Percentiles rank a stretch among this genome's conserved stretches.
phyloP scores from a whole-genome alignment of 2,329 filamentous ascomycete genomes.

The Colletotrichum spinosum region DNA sequence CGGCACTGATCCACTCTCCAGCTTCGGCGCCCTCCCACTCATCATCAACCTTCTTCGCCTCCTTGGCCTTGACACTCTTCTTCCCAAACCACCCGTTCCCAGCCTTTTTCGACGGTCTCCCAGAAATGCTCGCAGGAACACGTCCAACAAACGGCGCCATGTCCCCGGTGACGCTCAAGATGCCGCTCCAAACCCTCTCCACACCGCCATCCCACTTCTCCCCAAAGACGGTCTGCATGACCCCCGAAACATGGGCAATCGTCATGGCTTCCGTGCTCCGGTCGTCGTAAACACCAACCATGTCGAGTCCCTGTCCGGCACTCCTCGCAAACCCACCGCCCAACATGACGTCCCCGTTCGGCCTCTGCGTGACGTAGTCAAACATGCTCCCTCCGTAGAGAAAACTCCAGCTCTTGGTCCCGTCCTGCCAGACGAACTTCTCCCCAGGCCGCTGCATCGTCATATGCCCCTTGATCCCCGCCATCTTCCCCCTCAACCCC shows the following conservation, averaged over 20 bases:
- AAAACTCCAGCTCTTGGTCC: conserved; percentile 62
- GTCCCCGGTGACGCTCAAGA: conserved; percentile 61
- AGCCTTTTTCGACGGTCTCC: not conserved
- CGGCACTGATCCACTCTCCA: conserved; percentile 64
- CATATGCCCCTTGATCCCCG: conserved; percentile 61
- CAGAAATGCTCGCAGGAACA: conserved; percentile 44
- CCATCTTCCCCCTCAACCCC: conserved; percentile 57
- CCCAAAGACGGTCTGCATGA: conserved; percentile 56
- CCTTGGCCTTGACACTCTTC: not conserved
- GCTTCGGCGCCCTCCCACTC: conserved; percentile 32
- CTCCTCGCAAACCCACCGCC: conserved; percentile 64
- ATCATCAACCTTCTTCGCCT: not conserved
- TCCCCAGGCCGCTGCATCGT: conserved; percentile 56
- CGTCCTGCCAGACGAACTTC: conserved; percentile 45
- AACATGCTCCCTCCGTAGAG: conserved; percentile 55
- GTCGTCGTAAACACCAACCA: conserved; percentile 62
- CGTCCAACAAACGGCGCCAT: conserved; percentile 61
- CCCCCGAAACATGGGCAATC: conserved; percentile 53
- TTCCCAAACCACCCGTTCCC: conserved; percentile 26
- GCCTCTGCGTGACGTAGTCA: conserved; percentile 65
- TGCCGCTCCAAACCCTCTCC: conserved; percentile 61
- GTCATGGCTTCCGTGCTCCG: conserved; percentile 52
- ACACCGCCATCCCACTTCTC: conserved; percentile 51
- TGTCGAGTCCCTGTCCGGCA: conserved; percentile 54
- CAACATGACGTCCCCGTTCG: conserved; percentile 62